These are phyloP conservation scores for Fragilariopsis cylindrus DNA, from an alignment of 108 stramenopile genomes.

Conservation along the genomic window DNA sequence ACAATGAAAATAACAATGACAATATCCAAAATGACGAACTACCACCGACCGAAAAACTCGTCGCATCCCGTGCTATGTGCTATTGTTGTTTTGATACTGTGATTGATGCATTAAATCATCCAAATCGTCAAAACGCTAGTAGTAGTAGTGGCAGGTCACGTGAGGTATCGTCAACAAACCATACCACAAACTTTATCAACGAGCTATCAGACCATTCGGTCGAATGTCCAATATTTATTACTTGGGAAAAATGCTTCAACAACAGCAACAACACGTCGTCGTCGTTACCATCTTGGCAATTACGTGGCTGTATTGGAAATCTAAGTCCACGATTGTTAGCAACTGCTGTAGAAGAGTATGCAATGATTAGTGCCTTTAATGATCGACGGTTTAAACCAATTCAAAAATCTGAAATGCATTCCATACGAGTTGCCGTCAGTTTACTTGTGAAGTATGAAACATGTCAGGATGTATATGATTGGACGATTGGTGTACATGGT, in stretches of 20 bases:
- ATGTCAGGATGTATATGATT: slow-evolving; percentile 63
- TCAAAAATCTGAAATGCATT: slow-evolving; percentile 43
- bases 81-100: slow-evolving; percentile 66
- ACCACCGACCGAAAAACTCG: background rate
- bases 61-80: slow-evolving; percentile 71
- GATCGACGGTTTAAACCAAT: slow-evolving; percentile 77
- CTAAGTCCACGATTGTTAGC: slow-evolving; percentile 49
- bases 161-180: slow-evolving; percentile 1
- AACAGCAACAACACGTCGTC: slow-evolving; percentile 1
- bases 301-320: slow-evolving; percentile 81
- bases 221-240: slow-evolving; percentile 77
- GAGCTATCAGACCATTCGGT: slow-evolving; percentile 37
- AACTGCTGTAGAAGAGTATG: slow-evolving; percentile 63
- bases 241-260: slow-evolving; percentile 61
- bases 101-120: slow-evolving; percentile 40
- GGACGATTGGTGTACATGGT: slow-evolving; percentile 78
- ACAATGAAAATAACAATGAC: too few species aligned
- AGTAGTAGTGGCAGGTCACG: background rate
- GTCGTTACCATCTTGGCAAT: slow-evolving; percentile 34
- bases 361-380: slow-evolving; percentile 59
- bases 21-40: too few species aligned
- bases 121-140: background rate
- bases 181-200: slow-evolving; percentile 20
- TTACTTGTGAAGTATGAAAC: slow-evolving; percentile 70
- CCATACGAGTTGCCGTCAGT: slow-evolving; percentile 67